phyloP scores from a whole-genome alignment of 75 land plant genomes.

The Pinus taeda region DNA sequence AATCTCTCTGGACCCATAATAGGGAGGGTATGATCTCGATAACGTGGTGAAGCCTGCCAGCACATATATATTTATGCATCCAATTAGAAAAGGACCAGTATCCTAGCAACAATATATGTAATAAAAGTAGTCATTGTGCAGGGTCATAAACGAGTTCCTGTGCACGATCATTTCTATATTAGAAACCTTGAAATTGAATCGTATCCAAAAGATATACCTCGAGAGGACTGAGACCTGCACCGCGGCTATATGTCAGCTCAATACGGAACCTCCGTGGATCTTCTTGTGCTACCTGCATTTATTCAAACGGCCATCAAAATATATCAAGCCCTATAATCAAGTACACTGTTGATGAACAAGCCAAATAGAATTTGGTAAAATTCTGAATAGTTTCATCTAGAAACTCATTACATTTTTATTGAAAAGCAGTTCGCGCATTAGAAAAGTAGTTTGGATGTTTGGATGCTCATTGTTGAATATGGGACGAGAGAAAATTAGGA shows the following conservation, averaged over 20 bases:
- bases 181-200: slow-evolving; percentile 6
- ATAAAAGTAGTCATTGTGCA: not conserved
- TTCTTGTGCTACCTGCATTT: slow-evolving; percentile 72
- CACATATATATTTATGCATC: slow-evolving; percentile 3
- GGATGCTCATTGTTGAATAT: not conserved
- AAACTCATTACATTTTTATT: not conserved
- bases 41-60: slow-evolving; percentile 51
- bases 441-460: not conserved
- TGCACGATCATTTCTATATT: not conserved
- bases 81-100: not conserved
- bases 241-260: slow-evolving; percentile 94
- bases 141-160: not conserved
- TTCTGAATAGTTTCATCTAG: not conserved
- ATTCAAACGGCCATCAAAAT: not conserved
- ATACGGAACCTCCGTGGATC: slow-evolving; percentile 88
- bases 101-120: not conserved
- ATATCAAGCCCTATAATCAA: not conserved
- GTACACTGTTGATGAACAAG: not conserved
- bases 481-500: not conserved
- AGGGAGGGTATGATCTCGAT: slow-evolving; percentile 88
- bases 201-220: slow-evolving; percentile 46
- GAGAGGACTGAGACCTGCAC: slow-evolving; percentile 90
- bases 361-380: not conserved
- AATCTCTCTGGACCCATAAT: slow-evolving; percentile 89
- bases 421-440: not conserved